Evolutionary conservation across 768 basidiomycete species (phyloP), one percentile per base, ranked within the genome.

Genomic region (Rhizopogon rudus): DNA sequence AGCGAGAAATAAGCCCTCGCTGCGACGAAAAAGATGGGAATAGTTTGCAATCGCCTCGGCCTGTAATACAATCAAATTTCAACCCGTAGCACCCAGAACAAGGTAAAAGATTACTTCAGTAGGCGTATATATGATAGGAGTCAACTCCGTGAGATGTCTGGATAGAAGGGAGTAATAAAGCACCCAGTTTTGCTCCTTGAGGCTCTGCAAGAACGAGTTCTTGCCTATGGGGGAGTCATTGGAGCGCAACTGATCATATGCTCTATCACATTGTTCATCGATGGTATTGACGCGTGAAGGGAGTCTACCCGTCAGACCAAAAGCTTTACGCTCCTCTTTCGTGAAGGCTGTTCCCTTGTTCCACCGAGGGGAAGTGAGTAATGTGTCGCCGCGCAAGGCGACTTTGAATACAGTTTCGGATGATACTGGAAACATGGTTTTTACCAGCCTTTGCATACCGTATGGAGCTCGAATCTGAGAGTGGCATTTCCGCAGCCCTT

Each of bases 281-380:
- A 94, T 79, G 2, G 80, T 80, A 65, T 86, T 83, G 31, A 82
- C 73, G 31, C 75, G 74, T 56, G 60, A 74, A 6, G 82, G 81
- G 1, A 83, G 66, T 0, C 78, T 75, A 16, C 81, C 81, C 7
- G 66, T 70, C 17, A 87, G 73, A 17, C 86, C 87, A 54, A 96
- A 88, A 1, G 75, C 77, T 46, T 80, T 77, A 40, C 93, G 78
- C 69, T 96, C 93, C 9, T 76, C 65, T 7, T 63, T 46, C 0
- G 84, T 81, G 71, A 93, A 94, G 1, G 80, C 89, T 7, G 86
- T 90, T 14, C 93, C 93, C 70, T 90, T 90, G 76, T 88, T 88
- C 69, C 81, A 86, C 12, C 82, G 77, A 0, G 90, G 85, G 44
- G 75, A 80, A 17, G 77, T 79, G 51, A 93, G 78, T 25, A 93